A percentile compares a stretch with the other conserved stretches of the same genome.
phyloP scores from a whole-genome alignment of 139 green algal species.

The Auxenochlorella pyrenoidosa region DNA sequence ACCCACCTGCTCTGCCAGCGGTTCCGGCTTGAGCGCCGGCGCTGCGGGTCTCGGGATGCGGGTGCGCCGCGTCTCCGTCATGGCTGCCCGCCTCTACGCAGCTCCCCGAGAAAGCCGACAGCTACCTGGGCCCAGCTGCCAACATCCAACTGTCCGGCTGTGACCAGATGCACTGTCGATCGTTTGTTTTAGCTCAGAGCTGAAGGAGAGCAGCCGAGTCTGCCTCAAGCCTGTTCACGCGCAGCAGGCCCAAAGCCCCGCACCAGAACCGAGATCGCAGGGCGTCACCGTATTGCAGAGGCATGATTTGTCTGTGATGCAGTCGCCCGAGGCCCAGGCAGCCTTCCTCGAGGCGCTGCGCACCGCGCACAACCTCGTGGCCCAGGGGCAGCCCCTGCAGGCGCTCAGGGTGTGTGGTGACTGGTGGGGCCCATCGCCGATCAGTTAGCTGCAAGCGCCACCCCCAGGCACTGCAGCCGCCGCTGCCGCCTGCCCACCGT shows the following conservation, averaged over 20 bases:
- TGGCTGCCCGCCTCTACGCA: background rate
- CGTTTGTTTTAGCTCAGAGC: background rate
- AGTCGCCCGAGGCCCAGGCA: background rate
- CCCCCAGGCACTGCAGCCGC: background rate
- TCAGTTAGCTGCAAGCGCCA: background rate
- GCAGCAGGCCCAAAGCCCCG: background rate
- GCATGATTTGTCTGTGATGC: background rate
- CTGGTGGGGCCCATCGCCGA: too few relatives aligned
- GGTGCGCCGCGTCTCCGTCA: slow-evolving; percentile 26
- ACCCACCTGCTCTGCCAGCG: slow-evolving; percentile 25
- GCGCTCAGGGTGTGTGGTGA: background rate
- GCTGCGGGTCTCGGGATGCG: slow-evolving; percentile 21
- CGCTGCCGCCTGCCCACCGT: background rate
- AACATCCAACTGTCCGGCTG: background rate
- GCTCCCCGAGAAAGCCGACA: background rate
- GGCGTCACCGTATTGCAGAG: too few relatives aligned
- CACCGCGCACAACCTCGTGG: background rate
- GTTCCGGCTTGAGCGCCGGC: background rate
- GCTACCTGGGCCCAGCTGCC: background rate
- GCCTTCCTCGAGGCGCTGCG: background rate
- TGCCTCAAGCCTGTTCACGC: background rate
- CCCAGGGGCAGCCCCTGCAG: background rate
- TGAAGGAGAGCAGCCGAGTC: background rate
- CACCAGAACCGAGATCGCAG: background rate
- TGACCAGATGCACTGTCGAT: background rate